Percentiles rank a stretch among this genome's conserved stretches.
Evolutionary conservation across 345 rosid species (phyloP).

Genomic region (Odontarrhena argentea): DNA sequence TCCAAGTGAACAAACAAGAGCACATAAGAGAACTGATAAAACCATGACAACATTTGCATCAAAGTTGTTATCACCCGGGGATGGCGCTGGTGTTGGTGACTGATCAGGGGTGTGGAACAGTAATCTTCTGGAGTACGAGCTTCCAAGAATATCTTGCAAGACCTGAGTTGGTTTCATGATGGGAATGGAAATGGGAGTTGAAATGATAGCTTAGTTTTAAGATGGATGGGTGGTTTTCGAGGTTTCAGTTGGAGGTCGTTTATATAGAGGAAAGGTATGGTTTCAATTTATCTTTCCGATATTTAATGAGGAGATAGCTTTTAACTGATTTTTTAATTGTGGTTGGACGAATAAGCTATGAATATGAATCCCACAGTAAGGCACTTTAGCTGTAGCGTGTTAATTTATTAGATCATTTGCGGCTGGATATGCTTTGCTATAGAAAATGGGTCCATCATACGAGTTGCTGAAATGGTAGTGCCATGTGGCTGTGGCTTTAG

Average conservation of each 20-base stretch:
- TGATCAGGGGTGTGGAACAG: conserved; percentile 14
- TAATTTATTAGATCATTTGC: conserved; percentile 21
- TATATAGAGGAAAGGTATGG: conserved; percentile 37
- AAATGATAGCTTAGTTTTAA: conserved; percentile 34
- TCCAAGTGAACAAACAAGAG: conserved; percentile 77
- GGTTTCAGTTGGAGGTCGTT: conserved; percentile 26
- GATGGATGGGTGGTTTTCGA: conserved; percentile 28
- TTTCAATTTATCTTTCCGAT: conserved; percentile 25
- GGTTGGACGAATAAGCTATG: conserved; percentile 27
- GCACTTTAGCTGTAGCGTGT: conserved; percentile 21
- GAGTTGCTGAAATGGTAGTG: conserved; percentile 34
- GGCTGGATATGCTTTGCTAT: conserved; percentile 24
- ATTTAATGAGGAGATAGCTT: conserved; percentile 16
- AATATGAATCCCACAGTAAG: conserved; percentile 25
- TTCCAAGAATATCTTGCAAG: conserved; percentile 34
- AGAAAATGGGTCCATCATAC: conserved; percentile 36
- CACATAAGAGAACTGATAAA: conserved; percentile 83
- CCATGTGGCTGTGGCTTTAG: conserved; percentile 43
- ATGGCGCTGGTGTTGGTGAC: conserved; percentile 38
- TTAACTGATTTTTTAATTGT: not conserved
- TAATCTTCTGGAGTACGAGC: conserved; percentile 40
- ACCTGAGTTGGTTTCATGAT: conserved; percentile 28
- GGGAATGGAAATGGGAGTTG: conserved; percentile 16
- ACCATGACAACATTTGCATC: conserved; percentile 79
- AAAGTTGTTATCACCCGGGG: conserved; percentile 45